Conservation (phyloP, 2,329 filamentous ascomycete species). For the Colletotrichum chlorophyti region DNA sequence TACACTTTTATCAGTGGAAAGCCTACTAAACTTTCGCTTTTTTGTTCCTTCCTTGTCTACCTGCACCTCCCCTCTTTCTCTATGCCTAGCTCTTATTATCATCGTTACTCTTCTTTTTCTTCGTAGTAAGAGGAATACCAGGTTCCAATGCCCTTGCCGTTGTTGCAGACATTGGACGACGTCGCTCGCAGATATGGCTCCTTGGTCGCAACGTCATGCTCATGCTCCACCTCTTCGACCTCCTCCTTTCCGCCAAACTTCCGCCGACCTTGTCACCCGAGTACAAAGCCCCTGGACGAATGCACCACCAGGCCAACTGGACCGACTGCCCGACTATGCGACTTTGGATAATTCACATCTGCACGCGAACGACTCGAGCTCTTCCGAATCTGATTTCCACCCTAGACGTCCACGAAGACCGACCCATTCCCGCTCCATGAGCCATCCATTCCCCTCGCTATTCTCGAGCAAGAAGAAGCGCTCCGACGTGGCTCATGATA, state of each 20-base stretch:
- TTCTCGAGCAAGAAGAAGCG: conserved; percentile 69
- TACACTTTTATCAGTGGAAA: neutral
- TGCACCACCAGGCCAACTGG: conserved; percentile 27
- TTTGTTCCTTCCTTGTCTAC: too few relatives aligned
- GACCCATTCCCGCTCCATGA: conserved; percentile 71
- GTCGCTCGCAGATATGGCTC: conserved; percentile 39
- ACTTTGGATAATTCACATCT: conserved; percentile 31
- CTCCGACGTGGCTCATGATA: conserved; percentile 43
- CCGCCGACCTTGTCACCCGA: conserved; percentile 42
- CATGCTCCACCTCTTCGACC: conserved; percentile 31
- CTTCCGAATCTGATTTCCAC: conserved; percentile 50
- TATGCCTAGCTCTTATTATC: too few relatives aligned
- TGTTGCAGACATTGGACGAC: conserved; percentile 28
- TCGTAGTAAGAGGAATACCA: too few relatives aligned
- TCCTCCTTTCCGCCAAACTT: conserved; percentile 27
- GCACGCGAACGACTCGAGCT: conserved; percentile 49
- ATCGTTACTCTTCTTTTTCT: neutral
- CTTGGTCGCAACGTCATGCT: conserved; percentile 33
- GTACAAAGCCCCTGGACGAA: conserved; percentile 43
- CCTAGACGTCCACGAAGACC: conserved; percentile 34
- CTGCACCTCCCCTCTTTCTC: neutral
- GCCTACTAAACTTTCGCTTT: too few relatives aligned
- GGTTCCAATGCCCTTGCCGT: conserved; percentile 20
- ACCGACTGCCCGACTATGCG: conserved; percentile 33
- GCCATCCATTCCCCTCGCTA: conserved; percentile 79